phyloP scores from a whole-genome alignment of 257 asterid genomes.

The Gentiana dahurica region DNA sequence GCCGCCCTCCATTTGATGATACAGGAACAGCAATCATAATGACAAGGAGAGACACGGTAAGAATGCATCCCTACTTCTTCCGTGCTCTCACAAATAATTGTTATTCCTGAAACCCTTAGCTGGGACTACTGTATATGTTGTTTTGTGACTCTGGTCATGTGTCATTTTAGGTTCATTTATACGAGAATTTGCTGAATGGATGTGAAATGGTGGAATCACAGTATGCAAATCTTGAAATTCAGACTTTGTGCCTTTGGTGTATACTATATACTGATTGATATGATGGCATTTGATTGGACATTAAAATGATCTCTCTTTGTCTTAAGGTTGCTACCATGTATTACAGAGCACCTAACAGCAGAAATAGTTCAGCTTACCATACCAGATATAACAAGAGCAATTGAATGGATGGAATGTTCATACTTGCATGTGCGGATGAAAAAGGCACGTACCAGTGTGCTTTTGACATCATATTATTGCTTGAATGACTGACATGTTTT shows the following conservation, averaged over 20 bases:
- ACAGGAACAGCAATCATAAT: slow-evolving; percentile 90
- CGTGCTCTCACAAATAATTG: background rate
- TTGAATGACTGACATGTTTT: slow-evolving; percentile 24
- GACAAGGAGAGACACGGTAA: slow-evolving; percentile 96
- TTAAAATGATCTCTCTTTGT: slow-evolving; percentile 20
- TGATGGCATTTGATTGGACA: slow-evolving; percentile 6
- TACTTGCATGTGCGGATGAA: slow-evolving; percentile 86
- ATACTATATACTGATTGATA: slow-evolving; percentile 4
- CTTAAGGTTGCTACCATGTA: slow-evolving; percentile 77
- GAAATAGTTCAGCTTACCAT: slow-evolving; percentile 93
- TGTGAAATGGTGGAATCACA: slow-evolving; percentile 98
- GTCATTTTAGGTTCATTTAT: slow-evolving; percentile 70
- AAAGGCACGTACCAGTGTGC: slow-evolving; percentile 54
- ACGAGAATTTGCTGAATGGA: slow-evolving; percentile 84
- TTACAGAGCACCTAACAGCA: slow-evolving; percentile 94
- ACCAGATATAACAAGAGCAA: slow-evolving; percentile 77
- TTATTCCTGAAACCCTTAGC: background rate
- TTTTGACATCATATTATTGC: slow-evolving; percentile 10
- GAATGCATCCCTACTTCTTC: slow-evolving; percentile 2
- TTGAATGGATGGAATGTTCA: slow-evolving; percentile 97
- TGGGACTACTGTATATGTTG: slow-evolving; percentile 2
- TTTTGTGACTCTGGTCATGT: slow-evolving; percentile 7
- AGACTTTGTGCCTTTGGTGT: slow-evolving; percentile 4
- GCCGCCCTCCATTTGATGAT: slow-evolving; percentile 98
- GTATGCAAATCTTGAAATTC: slow-evolving; percentile 46